These are phyloP conservation scores for Penicillium sp. DNA, from an alignment of 2,329 filamentous ascomycete genomes.

Conservation along the genomic window DNA sequence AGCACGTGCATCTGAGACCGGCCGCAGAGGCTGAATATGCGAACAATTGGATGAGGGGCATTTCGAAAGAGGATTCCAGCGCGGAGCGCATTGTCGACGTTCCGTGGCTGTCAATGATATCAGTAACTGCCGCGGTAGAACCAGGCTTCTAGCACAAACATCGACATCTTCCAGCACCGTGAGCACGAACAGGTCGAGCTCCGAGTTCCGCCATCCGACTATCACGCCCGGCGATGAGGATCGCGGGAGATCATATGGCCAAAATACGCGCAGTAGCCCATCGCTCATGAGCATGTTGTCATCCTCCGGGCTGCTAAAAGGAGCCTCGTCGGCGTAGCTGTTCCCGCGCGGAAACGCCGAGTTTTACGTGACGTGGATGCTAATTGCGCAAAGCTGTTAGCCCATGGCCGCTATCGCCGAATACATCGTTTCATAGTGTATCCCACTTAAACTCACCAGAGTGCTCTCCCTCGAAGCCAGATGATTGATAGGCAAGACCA, in stretches of 20 bases:
- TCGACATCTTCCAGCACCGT: constrained; percentile 87
- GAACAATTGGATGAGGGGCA: constrained; percentile 70
- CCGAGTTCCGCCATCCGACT: constrained; percentile 93
- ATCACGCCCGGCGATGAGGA: constrained; percentile 74
- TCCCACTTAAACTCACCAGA: constrained; percentile 55
- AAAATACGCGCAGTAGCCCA: constrained; percentile 97
- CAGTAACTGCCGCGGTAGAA: constrained; percentile 1
- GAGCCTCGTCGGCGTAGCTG: constrained; percentile 91
- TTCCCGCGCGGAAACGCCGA: constrained; percentile 88
- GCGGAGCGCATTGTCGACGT: constrained; percentile 82
- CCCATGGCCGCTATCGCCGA: background rate
- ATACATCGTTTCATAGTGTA: background rate
- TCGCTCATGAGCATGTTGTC: constrained; percentile 62
- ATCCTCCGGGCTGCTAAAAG: constrained; percentile 60
- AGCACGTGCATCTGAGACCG: constrained; percentile 78
- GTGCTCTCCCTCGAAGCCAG: constrained; percentile 75
- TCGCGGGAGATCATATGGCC: constrained; percentile 78
- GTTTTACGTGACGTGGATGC: constrained; percentile 74
- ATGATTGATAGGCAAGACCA: constrained; percentile 78
- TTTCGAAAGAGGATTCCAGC: constrained; percentile 77
- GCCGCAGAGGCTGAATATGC: constrained; percentile 80
- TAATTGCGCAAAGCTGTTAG: constrained; percentile 34
- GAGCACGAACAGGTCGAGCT: constrained; percentile 82
- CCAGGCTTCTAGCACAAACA: constrained; percentile 49
- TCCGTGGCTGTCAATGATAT: constrained; percentile 53